phyloP scores from a whole-genome alignment of 371 early-diverging fungal species.

The Syncephalis fuscata region DNA sequence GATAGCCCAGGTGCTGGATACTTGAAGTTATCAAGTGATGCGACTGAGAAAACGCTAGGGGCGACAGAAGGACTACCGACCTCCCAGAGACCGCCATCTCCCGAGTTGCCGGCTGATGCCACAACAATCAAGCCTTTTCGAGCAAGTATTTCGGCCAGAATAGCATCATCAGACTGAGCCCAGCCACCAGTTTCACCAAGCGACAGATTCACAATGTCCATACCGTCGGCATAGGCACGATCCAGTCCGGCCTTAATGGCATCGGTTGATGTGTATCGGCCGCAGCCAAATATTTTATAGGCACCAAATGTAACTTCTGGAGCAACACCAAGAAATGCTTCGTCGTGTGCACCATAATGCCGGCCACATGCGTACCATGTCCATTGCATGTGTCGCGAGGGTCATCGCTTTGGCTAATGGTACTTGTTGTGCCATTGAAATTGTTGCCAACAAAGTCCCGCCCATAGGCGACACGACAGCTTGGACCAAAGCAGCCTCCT shows the following conservation, averaged over 20 bases:
- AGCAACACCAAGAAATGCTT: slow-evolving; percentile 15
- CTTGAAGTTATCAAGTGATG: too few species aligned
- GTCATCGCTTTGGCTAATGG: slow-evolving; percentile 12
- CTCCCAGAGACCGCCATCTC: too few species aligned
- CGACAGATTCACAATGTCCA: slow-evolving; percentile 42
- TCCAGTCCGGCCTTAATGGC: slow-evolving; percentile 54
- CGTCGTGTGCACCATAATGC: slow-evolving; percentile 16
- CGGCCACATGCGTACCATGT: slow-evolving; percentile 45
- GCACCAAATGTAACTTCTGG: slow-evolving; percentile 33
- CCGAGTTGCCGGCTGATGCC: too few species aligned
- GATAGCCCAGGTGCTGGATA: too few species aligned
- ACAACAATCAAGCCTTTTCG: too few species aligned
- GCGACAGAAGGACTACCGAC: too few species aligned
- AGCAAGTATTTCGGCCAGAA: too few species aligned
- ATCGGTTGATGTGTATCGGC: slow-evolving; percentile 45
- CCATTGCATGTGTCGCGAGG: slow-evolving; percentile 43
- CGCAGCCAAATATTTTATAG: slow-evolving; percentile 62
- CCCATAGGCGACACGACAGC: slow-evolving; percentile 25
- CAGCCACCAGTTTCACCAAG: slow-evolving; percentile 16
- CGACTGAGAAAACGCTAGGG: too few species aligned
- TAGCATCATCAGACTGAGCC: too few species aligned
- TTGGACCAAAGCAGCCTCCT: slow-evolving; percentile 30
- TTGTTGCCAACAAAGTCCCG: slow-evolving; percentile 36
- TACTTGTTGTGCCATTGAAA: slow-evolving; percentile 16
- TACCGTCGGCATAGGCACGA: slow-evolving; percentile 43